Conservation (phyloP, 345 rosid species). For the Eutrema heterophyllum region DNA sequence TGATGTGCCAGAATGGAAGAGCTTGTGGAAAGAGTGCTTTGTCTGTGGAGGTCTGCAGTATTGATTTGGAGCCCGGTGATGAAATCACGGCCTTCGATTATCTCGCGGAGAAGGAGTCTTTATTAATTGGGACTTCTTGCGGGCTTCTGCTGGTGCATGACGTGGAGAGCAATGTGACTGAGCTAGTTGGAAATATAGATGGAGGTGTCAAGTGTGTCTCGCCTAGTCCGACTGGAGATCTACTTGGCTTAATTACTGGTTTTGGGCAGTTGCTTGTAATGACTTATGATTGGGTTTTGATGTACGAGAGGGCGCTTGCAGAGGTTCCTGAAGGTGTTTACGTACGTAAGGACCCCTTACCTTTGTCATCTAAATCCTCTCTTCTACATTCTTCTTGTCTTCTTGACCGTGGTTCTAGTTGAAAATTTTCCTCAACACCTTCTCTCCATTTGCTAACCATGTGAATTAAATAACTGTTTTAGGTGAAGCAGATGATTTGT, state of each 20-base stretch:
- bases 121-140: conserved; percentile 63
- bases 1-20: conserved; percentile 46
- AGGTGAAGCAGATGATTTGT: conserved; percentile 41
- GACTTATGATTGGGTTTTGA: conserved; percentile 96
- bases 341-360: conserved; percentile 77
- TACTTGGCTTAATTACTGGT: conserved; percentile 64
- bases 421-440: neutral
- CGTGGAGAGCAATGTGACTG: conserved; percentile 56
- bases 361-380: conserved; percentile 16
- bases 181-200: conserved; percentile 75
- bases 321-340: conserved; percentile 57
- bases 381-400: neutral
- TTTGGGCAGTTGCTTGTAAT: conserved; percentile 79
- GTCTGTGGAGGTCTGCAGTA: conserved; percentile 40
- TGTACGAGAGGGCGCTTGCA: conserved; percentile 64
- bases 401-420: neutral
- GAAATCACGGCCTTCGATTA: conserved; percentile 71
- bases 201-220: conserved; percentile 83
- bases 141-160: conserved; percentile 62
- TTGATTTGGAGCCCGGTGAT: conserved; percentile 69
- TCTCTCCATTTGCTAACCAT: neutral
- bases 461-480: conserved; percentile 10
- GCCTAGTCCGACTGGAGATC: conserved; percentile 87
- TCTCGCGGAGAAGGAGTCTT: conserved; percentile 89
- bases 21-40: conserved; percentile 32